Evolutionary conservation across 2,329 filamentous ascomycete genomes (phyloP).

Genomic region (Fusarium hainanense): DNA sequence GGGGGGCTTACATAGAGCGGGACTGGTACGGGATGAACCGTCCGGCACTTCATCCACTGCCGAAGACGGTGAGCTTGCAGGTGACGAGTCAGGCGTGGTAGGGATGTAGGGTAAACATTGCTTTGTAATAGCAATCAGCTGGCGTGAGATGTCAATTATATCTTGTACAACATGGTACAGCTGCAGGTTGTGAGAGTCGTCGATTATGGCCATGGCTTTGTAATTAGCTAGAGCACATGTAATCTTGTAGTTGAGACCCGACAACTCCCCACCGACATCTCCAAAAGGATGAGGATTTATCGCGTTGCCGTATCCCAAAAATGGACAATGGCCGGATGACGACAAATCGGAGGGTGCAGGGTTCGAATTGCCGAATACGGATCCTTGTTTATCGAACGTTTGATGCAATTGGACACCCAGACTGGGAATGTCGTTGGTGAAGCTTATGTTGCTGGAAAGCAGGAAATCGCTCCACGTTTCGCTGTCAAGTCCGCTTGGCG

Average conservation of each 20-base stretch:
- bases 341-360: not conserved
- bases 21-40: not conserved
- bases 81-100: not conserved
- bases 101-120: not conserved
- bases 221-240: not conserved
- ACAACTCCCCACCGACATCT: not conserved
- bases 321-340: not conserved
- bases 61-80: not conserved
- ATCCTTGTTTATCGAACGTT: not conserved
- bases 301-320: accelerated
- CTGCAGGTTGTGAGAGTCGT: not conserved
- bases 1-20: not conserved
- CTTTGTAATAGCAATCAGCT: not conserved
- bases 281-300: not conserved
- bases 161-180: not conserved
- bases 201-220: not conserved
- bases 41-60: not conserved
- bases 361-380: not conserved
- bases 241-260: not conserved
- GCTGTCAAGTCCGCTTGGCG: not conserved
- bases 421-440: not conserved
- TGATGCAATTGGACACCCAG: not conserved
- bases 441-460: not conserved
- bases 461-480: not conserved
- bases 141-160: not conserved